Base-by-base conservation (phyloP, 495 filamentous ascomycete genomes). In the Hyaloscypha variabilis region DNA sequence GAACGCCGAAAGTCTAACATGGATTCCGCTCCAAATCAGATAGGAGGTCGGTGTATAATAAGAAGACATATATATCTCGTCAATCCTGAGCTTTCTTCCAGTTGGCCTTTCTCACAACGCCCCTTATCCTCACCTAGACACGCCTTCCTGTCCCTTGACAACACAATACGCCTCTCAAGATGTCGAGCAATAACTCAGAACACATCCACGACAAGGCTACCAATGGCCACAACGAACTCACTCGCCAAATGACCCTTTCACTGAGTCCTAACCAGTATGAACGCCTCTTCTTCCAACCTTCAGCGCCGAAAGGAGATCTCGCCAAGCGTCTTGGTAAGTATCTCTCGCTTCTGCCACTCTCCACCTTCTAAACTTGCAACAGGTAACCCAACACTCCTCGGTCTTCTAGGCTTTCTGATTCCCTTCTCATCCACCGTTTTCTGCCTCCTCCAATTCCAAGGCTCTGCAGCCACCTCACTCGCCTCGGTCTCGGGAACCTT, bases 401-500 rank as follows among this genome's bases (percentile, higher is more conserved):
- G 58, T 39, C 17, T 63, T 24, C 50, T 67, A 1, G 65, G 65
- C 6, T 63, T 67, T 53, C 53, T 67, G 1, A 51, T 67, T 30
- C 65, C 65, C 8, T 62, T 63, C 30, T 58, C 59, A 2, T 24
- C 23, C 25, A 53, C 39, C n/a, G 28, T 63, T 17, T 63, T 67
- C 52, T 23, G 11, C 24, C 65, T 67, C 25, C 52, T 67, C 17
- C 59, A 63, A 50, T 67, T 67, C 51, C 58, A 67, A 62, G 60
- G 59, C 26, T 36, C 39, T 14, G 24, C n/a, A 8, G 3, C 65
- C 2, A 10, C 34, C 52, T 62, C 65, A n/a, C 2, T 67, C 3
- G 23, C 57, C 36, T 31, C 63, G 5, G n/a, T 60, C 26, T 60
- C 63, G 2, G 84, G 82, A 8, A 77, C 79, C 0, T 89, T 82